Evolutionary conservation across 495 filamentous ascomycete species (phyloP).

Genomic region (Trichoderma asperelloides): DNA sequence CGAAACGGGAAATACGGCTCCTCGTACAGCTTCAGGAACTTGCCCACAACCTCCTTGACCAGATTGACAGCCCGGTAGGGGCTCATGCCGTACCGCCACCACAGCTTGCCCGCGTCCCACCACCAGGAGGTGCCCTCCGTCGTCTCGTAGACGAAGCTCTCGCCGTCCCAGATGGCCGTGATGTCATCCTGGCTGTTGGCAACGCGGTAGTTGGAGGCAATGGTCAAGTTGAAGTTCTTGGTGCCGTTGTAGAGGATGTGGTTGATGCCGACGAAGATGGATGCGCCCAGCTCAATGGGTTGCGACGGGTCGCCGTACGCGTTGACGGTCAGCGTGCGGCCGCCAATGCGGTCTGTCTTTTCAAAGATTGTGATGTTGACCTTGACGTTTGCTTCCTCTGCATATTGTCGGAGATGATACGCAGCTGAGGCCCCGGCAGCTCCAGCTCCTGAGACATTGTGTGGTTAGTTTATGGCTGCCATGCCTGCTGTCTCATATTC

Average conservation of each 20-base stretch:
- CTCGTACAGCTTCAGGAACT: conserved; percentile 76
- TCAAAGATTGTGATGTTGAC: conserved; percentile 82
- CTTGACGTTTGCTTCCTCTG: conserved; percentile 41
- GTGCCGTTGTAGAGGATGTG: conserved; percentile 68
- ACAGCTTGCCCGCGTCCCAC: conserved; percentile 70
- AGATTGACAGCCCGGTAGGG: conserved; percentile 66
- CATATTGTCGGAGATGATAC: conserved; percentile 67
- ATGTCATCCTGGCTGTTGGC: conserved; percentile 37
- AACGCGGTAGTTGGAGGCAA: conserved; percentile 20
- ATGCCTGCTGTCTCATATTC: background rate
- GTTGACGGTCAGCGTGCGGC: conserved; percentile 82
- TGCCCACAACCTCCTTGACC: conserved; percentile 60
- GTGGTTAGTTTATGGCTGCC: conserved; percentile 4
- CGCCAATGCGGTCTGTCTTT: conserved; percentile 68
- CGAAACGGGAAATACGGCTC: conserved; percentile 74
- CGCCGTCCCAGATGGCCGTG: conserved; percentile 75
- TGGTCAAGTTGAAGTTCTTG: conserved; percentile 57
- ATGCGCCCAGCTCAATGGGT: conserved; percentile 82
- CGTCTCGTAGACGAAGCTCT: conserved; percentile 52
- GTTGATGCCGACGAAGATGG: conserved; percentile 87
- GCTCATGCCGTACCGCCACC: conserved; percentile 78
- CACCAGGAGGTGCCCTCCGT: conserved; percentile 50
- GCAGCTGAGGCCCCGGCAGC: conserved; percentile 82
- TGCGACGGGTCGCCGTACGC: conserved; percentile 58
- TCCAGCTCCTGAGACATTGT: conserved; percentile 60